Evolutionary conservation across 2,329 filamentous ascomycete genomes (phyloP), one percentile per base, ranked within the genome.

Genomic region (Talaromyces marneffei): DNA sequence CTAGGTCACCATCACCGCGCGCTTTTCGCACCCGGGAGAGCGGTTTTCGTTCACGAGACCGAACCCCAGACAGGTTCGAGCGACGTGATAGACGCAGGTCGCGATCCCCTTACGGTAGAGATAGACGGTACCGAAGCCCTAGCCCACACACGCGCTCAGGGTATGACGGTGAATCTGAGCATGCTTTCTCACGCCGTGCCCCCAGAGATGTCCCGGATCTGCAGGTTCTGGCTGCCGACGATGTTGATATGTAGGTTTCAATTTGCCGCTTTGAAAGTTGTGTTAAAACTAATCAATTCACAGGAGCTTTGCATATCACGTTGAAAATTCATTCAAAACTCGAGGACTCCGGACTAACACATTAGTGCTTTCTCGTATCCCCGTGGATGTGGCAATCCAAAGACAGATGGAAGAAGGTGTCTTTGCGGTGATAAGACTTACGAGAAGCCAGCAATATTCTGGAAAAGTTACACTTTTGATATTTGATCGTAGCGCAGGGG

Each of bases 401-500:
- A 84, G 90, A 57, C 91, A 96, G 71, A 90, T 95, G 39, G 79
- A 92, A 10, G 92, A 97, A 74, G 93, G 94, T 18, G 93, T 97
- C 1, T 83, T 90, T 57, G 93, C 89, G 8, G 89, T 97, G 14
- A 86, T 91, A 4, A 88, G 91, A 68, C 82, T 97, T 14, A 87
- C 89, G 63, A 80, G 85, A 56, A 80, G 82, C 50, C 85, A 90
- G 23, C 88, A 96, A 69, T 80, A 82, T 35, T 83, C 83, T 1
- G 86, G 87, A 65, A 92, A 88, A 71, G 88, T 97, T 56, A 85
- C 89, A 0, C 78, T 97, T 2, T 90, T 93, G 68, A 85, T 96
- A 5, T 97, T 97, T 70, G 89, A 96, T 74, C 87, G 92, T 27
- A 88, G 85, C 42, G 83, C 81, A 9, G 90, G 90, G n/a, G 80